These are phyloP conservation scores for Aspergillus indologenus DNA, from an alignment of 495 filamentous ascomycete species.

Conservation along the genomic window DNA sequence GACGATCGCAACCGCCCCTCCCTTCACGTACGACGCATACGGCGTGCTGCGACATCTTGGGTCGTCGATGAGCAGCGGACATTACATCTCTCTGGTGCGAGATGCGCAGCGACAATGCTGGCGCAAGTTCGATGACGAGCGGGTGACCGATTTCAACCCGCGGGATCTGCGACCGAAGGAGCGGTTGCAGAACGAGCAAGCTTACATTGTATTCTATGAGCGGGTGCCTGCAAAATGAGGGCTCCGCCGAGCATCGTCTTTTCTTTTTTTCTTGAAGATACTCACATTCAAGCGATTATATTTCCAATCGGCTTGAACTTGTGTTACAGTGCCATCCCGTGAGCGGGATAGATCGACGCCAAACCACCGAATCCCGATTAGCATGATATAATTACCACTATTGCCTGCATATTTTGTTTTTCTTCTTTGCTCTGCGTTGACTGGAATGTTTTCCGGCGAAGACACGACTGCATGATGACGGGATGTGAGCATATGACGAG, in stretches of 20 bases:
- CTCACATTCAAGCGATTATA: background rate
- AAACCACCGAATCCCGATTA: background rate
- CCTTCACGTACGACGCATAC: slow-evolving; percentile 70
- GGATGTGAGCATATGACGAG: slow-evolving; percentile 3
- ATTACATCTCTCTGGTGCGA: slow-evolving; percentile 65
- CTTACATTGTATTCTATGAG: slow-evolving; percentile 68
- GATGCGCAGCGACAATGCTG: slow-evolving; percentile 60
- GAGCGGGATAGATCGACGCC: background rate
- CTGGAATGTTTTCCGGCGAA: background rate
- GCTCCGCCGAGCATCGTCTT: background rate
- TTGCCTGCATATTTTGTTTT: background rate
- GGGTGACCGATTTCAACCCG: slow-evolving; percentile 57
- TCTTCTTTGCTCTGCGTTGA: background rate
- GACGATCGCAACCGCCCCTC: slow-evolving; percentile 53
- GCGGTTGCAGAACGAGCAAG: slow-evolving; percentile 58
- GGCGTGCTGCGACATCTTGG: slow-evolving; percentile 68
- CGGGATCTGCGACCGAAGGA: slow-evolving; percentile 43
- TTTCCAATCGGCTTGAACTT: background rate
- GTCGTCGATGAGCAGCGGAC: slow-evolving; percentile 59
- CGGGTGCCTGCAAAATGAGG: slow-evolving; percentile 50
- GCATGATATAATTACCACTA: background rate
- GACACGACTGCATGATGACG: slow-evolving; percentile 6
- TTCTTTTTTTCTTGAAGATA: background rate
- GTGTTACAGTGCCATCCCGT: background rate
- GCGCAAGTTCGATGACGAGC: slow-evolving; percentile 65